Base-by-base conservation (phyloP, 1,284 basidiomycete genomes). In the Singerocomus inundabilis region DNA sequence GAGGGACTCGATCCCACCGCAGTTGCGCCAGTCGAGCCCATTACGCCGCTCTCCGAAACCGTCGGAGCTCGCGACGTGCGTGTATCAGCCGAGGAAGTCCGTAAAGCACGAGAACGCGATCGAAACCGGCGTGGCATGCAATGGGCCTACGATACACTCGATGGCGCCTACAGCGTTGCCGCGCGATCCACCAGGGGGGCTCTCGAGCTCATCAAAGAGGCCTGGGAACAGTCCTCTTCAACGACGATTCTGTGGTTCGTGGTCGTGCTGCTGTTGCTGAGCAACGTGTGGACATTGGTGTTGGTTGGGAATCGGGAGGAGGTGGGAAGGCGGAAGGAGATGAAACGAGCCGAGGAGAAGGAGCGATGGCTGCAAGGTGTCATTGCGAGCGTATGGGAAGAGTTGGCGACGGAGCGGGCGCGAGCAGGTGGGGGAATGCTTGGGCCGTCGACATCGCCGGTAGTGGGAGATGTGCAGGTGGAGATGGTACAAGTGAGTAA, bases 71-170 rank as follows among this genome's bases (percentile, higher is more conserved):
- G 33, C 13, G 52, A 56, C 2, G 1, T 50, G 9, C 21, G 12
- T 0, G 24, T 63, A 18, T 61, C 65, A 0, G 59, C 45, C 1
- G 26, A 55, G 32, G 65, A 63, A 43, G 65, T 46, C 7, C 60
- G 73, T 45, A 81, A 82, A 65, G 70, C 72, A 52, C 80, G 83
- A 47, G 84, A 86, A 62, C 74, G 77, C 47, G 84, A 88, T 62
- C 80, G 84, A 15, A 82, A 85, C 54, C 76, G 74, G 55, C 85
- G 86, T 21, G 81, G 82, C 0, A 70, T 93, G 52, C 91, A 94
- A 61, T 93, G 89, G 81, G 88, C 89, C 2, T 83, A 86, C 68
- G 92, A 95, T 61, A 89, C 88, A 21, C 77, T 92, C 62, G 83
- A 84, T 34, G 88, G 87, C 7, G 83, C 88, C 4, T 75, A 76